Evolutionary conservation across 768 basidiomycete species (phyloP), one percentile per base, ranked within the genome.

Genomic region (Steccherinum ochraceum): DNA sequence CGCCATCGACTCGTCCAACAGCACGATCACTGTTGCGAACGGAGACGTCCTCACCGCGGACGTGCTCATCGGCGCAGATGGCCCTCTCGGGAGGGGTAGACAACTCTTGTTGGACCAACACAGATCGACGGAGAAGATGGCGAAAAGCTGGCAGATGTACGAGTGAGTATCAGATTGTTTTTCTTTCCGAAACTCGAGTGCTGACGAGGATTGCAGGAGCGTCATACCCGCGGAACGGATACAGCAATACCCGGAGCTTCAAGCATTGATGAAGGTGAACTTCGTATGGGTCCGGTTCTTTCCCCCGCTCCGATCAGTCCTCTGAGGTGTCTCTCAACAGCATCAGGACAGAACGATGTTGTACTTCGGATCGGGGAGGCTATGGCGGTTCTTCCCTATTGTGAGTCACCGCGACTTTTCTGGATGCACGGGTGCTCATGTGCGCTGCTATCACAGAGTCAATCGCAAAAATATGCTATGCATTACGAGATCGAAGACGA

Each of bases 61-160:
- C 60, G 63, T 83, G 24, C 66, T 84, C 46, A 70, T 84, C 18
- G 82, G 78, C 24, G 83, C 83, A 3, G 83, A 84, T 60, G 83
- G 84, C 5, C 68, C 67, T 40, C 61, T 67, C 12, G 79, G 80
- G 18, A 20, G 73, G 27, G 63, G 71, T 10, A 61, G 69, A 39
- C 60, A 60, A 21, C 57, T 67, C 3, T 60, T 77, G 1, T 49
- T 67, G 11, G 66, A 62, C 1, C 57, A 62, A 16, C 7, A 35
- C 30, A 7, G 16, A 16, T 7, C 30, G 30, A 16, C 5, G 62
- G 67, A 40, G 67, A 67, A 21, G 61, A 62, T 48, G 57, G 57
- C 0, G 53, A 59, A 43, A 19, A 23, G 41, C 11, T 43, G 5
- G 10, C 7, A 5, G 21, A 43, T 19, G 18, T 43, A 43, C 21